A percentile compares a stretch with the other conserved stretches of the same genome.
phyloP scores from a whole-genome alignment of 2,329 filamentous ascomycete genomes.

The Paraphoma sp. region DNA sequence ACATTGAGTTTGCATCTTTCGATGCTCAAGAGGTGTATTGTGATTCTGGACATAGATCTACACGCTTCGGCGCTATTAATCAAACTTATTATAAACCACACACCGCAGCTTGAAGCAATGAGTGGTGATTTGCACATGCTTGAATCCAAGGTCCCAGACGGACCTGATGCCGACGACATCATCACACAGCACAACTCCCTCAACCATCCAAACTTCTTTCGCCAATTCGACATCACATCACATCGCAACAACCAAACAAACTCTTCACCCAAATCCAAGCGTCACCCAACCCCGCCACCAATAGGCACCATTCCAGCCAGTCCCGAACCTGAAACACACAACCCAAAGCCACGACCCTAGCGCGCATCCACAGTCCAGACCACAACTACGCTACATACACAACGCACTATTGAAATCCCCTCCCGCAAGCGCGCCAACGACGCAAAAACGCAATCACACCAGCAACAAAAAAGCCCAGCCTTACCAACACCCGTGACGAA shows the following conservation, averaged over 20 bases:
- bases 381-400: background rate
- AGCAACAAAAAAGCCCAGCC: background rate
- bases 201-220: too few species aligned
- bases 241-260: background rate
- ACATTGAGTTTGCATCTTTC: background rate
- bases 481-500: background rate
- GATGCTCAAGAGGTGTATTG: too few species aligned
- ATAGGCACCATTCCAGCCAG: conserved; percentile 3
- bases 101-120: too few species aligned
- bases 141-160: too few species aligned
- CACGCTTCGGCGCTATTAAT: too few species aligned
- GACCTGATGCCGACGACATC: too few species aligned
- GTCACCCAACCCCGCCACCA: background rate
- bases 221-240: background rate
- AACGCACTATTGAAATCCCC: background rate
- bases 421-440: too few species aligned
- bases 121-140: too few species aligned
- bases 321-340: conserved; percentile 10
- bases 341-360: background rate
- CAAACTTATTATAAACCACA: too few species aligned
- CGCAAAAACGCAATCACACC: background rate
- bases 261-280: background rate
- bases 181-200: too few species aligned
- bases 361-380: background rate
- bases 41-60: too few species aligned